These are phyloP conservation scores for Alnus glutinosa DNA, from an alignment of 306 rosid genomes.

Conservation along the genomic window DNA sequence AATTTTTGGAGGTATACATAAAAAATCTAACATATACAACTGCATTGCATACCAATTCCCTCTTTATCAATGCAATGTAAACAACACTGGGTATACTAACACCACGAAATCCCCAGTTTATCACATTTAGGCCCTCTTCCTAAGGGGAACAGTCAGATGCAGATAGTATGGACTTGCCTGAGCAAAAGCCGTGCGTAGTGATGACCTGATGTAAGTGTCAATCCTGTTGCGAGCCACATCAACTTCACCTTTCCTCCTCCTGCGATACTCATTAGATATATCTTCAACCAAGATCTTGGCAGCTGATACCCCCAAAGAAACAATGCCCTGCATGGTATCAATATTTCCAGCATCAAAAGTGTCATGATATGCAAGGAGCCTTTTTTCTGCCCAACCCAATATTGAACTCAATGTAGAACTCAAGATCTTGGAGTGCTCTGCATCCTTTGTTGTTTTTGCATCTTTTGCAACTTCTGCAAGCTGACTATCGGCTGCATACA, in stretches of 20 bases:
- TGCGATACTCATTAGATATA: conserved; percentile 88
- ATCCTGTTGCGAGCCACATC: conserved; percentile 89
- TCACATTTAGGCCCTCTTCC: conserved; percentile 7
- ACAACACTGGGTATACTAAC: neutral
- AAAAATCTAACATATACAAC: neutral
- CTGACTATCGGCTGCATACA: conserved; percentile 69
- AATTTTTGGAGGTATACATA: neutral
- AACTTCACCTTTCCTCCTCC: conserved; percentile 85
- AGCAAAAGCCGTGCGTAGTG: conserved; percentile 93
- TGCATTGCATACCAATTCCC: neutral
- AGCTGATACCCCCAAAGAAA: conserved; percentile 89
- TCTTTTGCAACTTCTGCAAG: conserved; percentile 94
- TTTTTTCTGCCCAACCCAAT: conserved; percentile 96
- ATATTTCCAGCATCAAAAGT: conserved; percentile 80
- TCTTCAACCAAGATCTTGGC: conserved; percentile 93
- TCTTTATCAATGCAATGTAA: neutral
- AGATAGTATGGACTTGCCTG: conserved; percentile 69
- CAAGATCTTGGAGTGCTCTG: conserved; percentile 73
- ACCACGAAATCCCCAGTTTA: neutral
- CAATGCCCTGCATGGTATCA: conserved; percentile 87
- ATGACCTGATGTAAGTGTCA: conserved; percentile 94
- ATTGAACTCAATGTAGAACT: conserved; percentile 87
- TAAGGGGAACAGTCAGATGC: neutral
- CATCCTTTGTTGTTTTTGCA: conserved; percentile 85
- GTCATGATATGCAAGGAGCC: conserved; percentile 99